Evolutionary conservation across 495 filamentous ascomycete genomes (phyloP), one percentile per base, ranked within the genome.

Genomic region (Cudoniella acicularis): DNA sequence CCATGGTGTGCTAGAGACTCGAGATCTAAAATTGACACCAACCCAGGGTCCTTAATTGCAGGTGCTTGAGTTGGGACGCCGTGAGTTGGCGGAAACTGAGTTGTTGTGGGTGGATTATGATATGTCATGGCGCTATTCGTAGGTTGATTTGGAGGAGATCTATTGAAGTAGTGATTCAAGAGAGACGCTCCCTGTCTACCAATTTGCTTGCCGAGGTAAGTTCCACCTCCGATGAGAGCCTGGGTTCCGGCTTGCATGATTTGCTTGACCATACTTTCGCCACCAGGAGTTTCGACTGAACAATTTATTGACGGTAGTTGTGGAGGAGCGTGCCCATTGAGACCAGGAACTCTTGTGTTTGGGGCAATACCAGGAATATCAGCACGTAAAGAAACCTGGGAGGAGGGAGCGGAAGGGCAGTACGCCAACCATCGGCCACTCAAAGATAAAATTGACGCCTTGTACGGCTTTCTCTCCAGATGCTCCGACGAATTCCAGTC

Each of bases 161-260:
- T 87, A 56, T 87, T 89, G 88, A 90, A 94, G 71, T 98, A 97
- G 64, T 79, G 90, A 63, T 91, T 92, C 84, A 91, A 95, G 0
- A 87, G 87, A 64, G 95, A 91, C 61, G 87, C 79, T 3, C 92
- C 88, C 61, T 95, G 89, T 25, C n/a, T 50, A 3, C 48, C 48
- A 20, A 50, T 23, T 61, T 95, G 63, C 89, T 91, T 57, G 6
- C 88, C 88, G 68, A 94, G 84, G 87, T 89, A 96, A 60, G 85
- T 87, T 18, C 91, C 91, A 22, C 90, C 88, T 64, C 87, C 87
- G 52, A 98, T 87, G n/a, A 96, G 73, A 65, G 94, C 91, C 67
- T 97, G 93, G 0, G 94, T 88, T 1, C 91, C 89, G 67, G 92
- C 91, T 63, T 92, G 80, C 63, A 92, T 87, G 43, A 96, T 77